Percentiles rank a stretch among this genome's conserved stretches.
Evolutionary conservation across 495 filamentous ascomycete genomes (phyloP).

Genomic region (Neurospora africana): DNA sequence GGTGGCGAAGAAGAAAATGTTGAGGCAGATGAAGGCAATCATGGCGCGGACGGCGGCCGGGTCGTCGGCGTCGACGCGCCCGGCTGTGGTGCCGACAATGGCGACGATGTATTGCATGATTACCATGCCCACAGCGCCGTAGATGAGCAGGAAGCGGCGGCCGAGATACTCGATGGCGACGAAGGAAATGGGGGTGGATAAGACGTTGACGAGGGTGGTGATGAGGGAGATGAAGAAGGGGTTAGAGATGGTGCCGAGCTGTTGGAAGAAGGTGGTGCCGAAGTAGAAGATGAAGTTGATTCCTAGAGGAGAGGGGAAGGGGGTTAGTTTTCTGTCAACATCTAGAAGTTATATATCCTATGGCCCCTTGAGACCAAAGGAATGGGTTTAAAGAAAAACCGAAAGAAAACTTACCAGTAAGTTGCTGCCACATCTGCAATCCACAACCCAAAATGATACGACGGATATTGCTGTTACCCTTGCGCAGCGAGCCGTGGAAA

Average conservation of each 20-base stretch:
- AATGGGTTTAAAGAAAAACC: neutral
- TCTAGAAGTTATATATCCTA: no score
- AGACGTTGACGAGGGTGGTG: conserved; percentile 76
- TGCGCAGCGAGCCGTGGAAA: conserved; percentile 45
- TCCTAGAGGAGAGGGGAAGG: conserved; percentile 29
- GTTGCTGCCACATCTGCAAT: conserved; percentile 65
- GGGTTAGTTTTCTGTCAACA: conserved; percentile 7
- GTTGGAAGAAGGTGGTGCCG: conserved; percentile 66
- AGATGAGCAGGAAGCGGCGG: conserved; percentile 67
- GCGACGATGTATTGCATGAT: conserved; percentile 74
- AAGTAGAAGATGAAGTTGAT: conserved; percentile 93
- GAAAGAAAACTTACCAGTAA: conserved; percentile 14
- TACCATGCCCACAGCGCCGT: conserved; percentile 67
- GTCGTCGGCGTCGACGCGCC: conserved; percentile 32
- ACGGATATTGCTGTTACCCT: conserved; percentile 48
- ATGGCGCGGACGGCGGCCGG: conserved; percentile 49
- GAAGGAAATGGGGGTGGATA: conserved; percentile 71
- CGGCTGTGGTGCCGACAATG: conserved; percentile 54
- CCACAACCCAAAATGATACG: conserved; percentile 62
- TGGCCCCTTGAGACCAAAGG: no score
- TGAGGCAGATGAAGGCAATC: conserved; percentile 72
- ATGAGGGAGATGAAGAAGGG: conserved; percentile 73
- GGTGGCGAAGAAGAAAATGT: conserved; percentile 71
- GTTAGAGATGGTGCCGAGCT: conserved; percentile 57
- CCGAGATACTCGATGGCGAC: conserved; percentile 70